Evolutionary conservation across 768 basidiomycete genomes (phyloP).

Genomic region (Naganishia vaughanmartiniae): DNA sequence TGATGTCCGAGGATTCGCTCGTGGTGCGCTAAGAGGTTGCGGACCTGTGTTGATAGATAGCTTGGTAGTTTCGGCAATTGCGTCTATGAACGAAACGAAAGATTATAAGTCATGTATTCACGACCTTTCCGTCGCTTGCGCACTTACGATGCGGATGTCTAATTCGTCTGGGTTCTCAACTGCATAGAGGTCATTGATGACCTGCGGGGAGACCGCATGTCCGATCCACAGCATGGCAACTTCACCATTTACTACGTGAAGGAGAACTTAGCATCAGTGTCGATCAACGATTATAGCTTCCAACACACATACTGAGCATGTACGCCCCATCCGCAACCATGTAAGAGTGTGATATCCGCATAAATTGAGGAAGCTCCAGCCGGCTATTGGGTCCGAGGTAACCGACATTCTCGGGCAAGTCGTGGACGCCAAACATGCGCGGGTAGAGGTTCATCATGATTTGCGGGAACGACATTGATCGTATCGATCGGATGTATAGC

Average conservation of each 20-base stretch:
- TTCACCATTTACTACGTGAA: conserved; percentile 75
- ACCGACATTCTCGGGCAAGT: conserved; percentile 68
- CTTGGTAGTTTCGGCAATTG: conserved; percentile 70
- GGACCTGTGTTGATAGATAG: conserved; percentile 75
- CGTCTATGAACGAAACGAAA: conserved; percentile 55
- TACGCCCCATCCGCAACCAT: conserved; percentile 94
- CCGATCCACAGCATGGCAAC: conserved; percentile 88
- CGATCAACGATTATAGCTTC: conserved; percentile 28
- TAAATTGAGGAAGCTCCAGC: conserved; percentile 68
- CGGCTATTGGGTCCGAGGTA: conserved; percentile 66
- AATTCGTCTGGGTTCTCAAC: conserved; percentile 72
- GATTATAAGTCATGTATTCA: conserved; percentile 35
- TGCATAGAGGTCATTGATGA: conserved; percentile 78
- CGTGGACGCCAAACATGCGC: conserved; percentile 79
- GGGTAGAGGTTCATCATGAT: conserved; percentile 84
- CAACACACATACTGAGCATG: conserved; percentile 66
- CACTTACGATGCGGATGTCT: conserved; percentile 65
- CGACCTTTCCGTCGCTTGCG: neutral
- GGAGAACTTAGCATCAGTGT: neutral
- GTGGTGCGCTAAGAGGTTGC: conserved; percentile 75
- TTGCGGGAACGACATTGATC: conserved; percentile 66
- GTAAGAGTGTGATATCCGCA: conserved; percentile 75
- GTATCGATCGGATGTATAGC: conserved; percentile 72
- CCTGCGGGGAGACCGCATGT: conserved; percentile 70
- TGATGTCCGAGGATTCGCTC: conserved; percentile 54